A percentile compares a stretch with the other conserved stretches of the same genome.
phyloP scores from a whole-genome alignment of 805 yeast species.

The Candida xiaguanensis region DNA sequence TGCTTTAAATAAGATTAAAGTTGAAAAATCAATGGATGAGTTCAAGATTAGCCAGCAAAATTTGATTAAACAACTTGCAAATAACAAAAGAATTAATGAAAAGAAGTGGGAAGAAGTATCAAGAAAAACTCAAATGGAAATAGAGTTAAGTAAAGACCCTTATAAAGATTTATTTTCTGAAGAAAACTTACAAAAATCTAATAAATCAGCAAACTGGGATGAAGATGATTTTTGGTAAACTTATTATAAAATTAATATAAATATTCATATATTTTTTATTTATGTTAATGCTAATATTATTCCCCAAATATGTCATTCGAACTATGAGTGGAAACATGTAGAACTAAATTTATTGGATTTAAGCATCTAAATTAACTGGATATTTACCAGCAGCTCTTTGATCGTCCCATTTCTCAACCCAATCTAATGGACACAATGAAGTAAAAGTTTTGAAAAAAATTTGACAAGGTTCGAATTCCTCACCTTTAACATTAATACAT shows the following conservation, averaged over 20 bases:
- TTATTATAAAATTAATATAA: not conserved
- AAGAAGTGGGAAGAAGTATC: conserved; percentile 32
- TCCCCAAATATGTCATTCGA: not conserved
- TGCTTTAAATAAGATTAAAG: conserved; percentile 60
- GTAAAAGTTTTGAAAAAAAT: conserved; percentile 89
- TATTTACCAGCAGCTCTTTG: conserved; percentile 62
- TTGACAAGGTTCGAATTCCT: conserved; percentile 96
- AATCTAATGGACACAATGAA: conserved; percentile 78
- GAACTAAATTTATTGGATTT: conserved; percentile 7
- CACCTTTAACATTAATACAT: conserved; percentile 95
- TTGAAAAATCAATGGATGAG: conserved; percentile 48
- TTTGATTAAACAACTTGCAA: conserved; percentile 29
- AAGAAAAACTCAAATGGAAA: conserved; percentile 36
- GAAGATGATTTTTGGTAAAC: conserved; percentile 35
- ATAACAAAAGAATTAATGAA: conserved; percentile 37
- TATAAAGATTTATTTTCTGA: conserved; percentile 34
- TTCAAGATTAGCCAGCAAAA: conserved; percentile 31
- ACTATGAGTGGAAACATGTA: not conserved
- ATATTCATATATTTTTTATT: not conserved
- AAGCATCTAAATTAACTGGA: conserved; percentile 36
- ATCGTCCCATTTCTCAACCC: conserved; percentile 87
- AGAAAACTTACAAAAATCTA: conserved; percentile 24
- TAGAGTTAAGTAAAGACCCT: conserved; percentile 28
- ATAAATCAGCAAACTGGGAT: conserved; percentile 33
- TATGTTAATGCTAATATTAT: not conserved